These are phyloP conservation scores for Poronia punctata DNA, from an alignment of 495 filamentous ascomycete genomes.

Conservation along the genomic window DNA sequence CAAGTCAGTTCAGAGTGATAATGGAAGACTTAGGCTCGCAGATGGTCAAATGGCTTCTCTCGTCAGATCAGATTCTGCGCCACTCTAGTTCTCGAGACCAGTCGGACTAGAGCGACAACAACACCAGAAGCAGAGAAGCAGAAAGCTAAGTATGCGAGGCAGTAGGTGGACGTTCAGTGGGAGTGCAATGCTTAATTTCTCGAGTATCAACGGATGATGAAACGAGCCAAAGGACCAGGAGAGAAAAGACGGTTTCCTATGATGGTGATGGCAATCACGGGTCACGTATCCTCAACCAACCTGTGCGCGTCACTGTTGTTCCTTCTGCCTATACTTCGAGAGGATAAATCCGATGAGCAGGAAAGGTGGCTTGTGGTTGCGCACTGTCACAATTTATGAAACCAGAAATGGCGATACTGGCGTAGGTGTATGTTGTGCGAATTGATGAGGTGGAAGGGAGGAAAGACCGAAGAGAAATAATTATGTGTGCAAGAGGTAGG, in stretches of 20 bases:
- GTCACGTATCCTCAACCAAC: constrained; percentile 9
- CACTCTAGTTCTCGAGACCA: too few relatives aligned
- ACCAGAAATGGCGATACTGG: too few relatives aligned
- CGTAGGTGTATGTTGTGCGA: too few relatives aligned
- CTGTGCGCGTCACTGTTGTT: constrained; percentile 5
- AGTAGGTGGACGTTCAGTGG: constrained; percentile 7
- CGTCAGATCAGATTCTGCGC: too few relatives aligned
- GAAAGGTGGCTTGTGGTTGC: neutral
- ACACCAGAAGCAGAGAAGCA: too few relatives aligned
- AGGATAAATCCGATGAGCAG: neutral
- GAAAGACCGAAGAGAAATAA: too few relatives aligned
- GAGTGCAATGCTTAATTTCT: constrained; percentile 4
- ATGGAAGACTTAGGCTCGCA: neutral
- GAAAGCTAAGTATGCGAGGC: too few relatives aligned
- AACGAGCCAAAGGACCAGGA: neutral
- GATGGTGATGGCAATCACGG: constrained; percentile 6
- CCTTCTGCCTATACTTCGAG: neutral
- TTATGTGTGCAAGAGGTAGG: too few relatives aligned
- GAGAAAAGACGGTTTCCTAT: neutral
- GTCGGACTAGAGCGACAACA: too few relatives aligned
- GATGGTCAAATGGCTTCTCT: too few relatives aligned
- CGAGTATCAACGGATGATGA: neutral
- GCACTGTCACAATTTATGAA: constrained; percentile 10
- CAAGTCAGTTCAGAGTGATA: constrained; percentile 6
- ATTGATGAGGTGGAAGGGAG: too few relatives aligned